Evolutionary conservation across 768 basidiomycete species (phyloP), one percentile per base, ranked within the genome.

Genomic region (Hygrophorus russula): DNA sequence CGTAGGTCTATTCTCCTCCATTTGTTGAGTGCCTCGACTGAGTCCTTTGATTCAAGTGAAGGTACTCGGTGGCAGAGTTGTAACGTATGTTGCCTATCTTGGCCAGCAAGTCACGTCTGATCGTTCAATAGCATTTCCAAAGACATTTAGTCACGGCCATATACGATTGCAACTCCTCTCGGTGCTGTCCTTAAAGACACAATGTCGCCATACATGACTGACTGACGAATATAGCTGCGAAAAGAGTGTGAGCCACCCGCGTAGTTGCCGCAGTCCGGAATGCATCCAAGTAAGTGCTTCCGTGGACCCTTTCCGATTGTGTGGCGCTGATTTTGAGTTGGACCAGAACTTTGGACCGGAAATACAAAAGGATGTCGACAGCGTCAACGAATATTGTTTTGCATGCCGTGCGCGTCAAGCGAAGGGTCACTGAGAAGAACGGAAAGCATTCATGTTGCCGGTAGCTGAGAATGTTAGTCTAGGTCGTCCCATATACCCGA

Each of bases 1-100:
- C 84, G 84, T 86, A 64, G 54, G 82, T 73, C 44, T 17, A 31
- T 42, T 35, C 51, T 31, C 41, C 15, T 39, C 30, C 13, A 14
- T 18, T 30, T 27, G 36, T n/a, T 19, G 19, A 41, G 18, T 19
- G 50, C 19, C 32, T 39, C 34, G 37, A 37, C 20, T 46, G 50
- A 49, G 41, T 15, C 19, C 43, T 39, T n/a, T 32, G 46, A 46
- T 46, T 44, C 18, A 58, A 85, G 84, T 47, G 74, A 84, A 72
- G 84, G 84, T 59, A 86, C 83, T 14, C 74, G 73, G 17, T 87
- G 83, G 83, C 62, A 66, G 43, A 70, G 67, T 47, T 87, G 84
- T 59, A 77, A 78, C 53, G 83, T 86, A 60, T 41, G 38, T 44
- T 37, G n/a, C 49, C 29, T 14, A 27, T 34, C 2, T 7, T 14